phyloP scores from a whole-genome alignment of 257 asterid genomes.

The Handroanthus guayacan region DNA sequence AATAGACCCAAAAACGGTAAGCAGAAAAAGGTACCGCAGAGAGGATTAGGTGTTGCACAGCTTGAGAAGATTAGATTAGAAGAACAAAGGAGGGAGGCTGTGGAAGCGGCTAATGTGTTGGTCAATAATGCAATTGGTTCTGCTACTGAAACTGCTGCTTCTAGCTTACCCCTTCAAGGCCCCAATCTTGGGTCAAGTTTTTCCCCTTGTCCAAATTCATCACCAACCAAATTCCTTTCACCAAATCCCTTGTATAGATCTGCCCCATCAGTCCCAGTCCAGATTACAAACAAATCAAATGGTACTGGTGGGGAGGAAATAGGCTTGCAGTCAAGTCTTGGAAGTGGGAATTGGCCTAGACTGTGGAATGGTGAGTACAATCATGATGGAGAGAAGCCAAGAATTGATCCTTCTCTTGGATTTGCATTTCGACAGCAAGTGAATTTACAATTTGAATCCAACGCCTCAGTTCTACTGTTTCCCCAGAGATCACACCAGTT shows the following conservation, averaged over 20 bases:
- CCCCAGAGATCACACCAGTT: conserved; percentile 56
- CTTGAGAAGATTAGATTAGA: conserved; percentile 73
- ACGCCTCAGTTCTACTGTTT: conserved; percentile 39
- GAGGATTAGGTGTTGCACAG: conserved; percentile 88
- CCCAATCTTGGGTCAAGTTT: conserved; percentile 42
- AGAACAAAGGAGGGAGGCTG: conserved; percentile 61
- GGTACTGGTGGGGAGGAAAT: conserved; percentile 37
- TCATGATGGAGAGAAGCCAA: conserved; percentile 43
- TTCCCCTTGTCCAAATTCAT: conserved; percentile 35
- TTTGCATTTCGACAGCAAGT: conserved; percentile 33
- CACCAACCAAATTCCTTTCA: conserved; percentile 36
- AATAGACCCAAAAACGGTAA: conserved; percentile 51
- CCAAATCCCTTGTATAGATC: conserved; percentile 43
- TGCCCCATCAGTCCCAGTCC: conserved; percentile 41
- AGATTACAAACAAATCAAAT: conserved; percentile 40
- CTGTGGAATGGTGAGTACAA: conserved; percentile 48
- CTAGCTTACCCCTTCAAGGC: conserved; percentile 17
- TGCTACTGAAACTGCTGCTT: conserved; percentile 39
- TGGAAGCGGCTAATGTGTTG: conserved; percentile 44
- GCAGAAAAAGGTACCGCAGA: conserved; percentile 70
- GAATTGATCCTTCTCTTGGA: conserved; percentile 45
- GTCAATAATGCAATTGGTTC: conserved; percentile 44
- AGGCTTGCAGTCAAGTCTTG: conserved; percentile 38
- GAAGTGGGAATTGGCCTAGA: conserved; percentile 51
- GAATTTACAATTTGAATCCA: conserved; percentile 41